These are phyloP conservation scores for Verticillium alfalfae DNA, from an alignment of 2,329 filamentous ascomycete genomes.

Conservation along the genomic window DNA sequence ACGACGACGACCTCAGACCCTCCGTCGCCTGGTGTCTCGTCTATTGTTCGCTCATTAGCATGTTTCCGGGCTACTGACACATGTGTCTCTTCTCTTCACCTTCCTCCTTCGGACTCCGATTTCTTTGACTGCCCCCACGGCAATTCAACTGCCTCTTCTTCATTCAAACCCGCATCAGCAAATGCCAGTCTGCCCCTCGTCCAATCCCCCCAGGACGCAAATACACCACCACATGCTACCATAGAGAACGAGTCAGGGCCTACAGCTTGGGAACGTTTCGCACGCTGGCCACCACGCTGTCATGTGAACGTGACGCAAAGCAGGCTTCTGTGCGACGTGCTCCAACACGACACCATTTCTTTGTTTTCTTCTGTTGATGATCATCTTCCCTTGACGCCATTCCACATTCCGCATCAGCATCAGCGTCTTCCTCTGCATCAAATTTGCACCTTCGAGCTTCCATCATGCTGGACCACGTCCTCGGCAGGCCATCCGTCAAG, in stretches of 20 bases:
- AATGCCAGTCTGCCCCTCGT: not conserved
- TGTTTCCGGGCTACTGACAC: no score
- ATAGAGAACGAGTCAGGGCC: not conserved
- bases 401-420: not conserved
- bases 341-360: not conserved
- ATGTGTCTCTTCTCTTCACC: not conserved
- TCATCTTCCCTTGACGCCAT: not conserved
- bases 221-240: not conserved
- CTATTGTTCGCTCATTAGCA: not conserved
- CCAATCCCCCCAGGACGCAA: not conserved
- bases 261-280: not conserved
- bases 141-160: not conserved
- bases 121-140: not conserved
- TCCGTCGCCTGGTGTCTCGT: not conserved
- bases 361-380: not conserved
- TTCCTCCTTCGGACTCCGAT: not conserved
- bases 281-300: not conserved
- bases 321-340: not conserved
- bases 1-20: not conserved
- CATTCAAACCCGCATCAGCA: no score
- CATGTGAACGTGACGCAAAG: not conserved
- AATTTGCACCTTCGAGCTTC: not conserved
- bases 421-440: not conserved
- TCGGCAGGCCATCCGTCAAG: slow-evolving; percentile 84
- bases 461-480: slow-evolving; percentile 74